Conservation (phyloP, 2,329 filamentous ascomycete species). For the Colletotrichum tropicicola region DNA sequence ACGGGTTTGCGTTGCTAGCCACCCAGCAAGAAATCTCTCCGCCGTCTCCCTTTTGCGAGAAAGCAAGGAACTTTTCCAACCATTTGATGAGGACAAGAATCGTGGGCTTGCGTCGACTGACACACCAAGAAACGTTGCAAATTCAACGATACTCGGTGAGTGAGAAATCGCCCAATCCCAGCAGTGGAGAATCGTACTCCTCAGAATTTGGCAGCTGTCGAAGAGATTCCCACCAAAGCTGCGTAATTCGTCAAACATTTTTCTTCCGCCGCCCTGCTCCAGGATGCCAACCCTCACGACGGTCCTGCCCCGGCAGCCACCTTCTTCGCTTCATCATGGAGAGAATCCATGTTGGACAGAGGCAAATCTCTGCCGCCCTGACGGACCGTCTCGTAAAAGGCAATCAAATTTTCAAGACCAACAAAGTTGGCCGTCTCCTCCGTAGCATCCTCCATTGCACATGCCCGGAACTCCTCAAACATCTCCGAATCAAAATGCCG, state of each 20-base stretch:
- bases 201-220: not conserved
- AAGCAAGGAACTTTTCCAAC: slow-evolving; percentile 29
- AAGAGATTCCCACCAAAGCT: slow-evolving; percentile 5
- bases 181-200: not conserved
- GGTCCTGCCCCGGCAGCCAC: not conserved
- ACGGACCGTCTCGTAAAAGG: slow-evolving; percentile 61
- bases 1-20: not conserved
- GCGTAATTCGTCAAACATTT: slow-evolving; percentile 20
- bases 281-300: not conserved
- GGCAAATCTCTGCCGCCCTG: not conserved
- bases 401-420: slow-evolving; percentile 70
- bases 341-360: slow-evolving; percentile 3
- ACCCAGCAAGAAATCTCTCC: not conserved
- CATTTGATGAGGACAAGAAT: slow-evolving; percentile 8
- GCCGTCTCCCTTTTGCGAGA: not conserved
- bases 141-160: slow-evolving; percentile 1
- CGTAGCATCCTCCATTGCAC: slow-evolving; percentile 71
- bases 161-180: slow-evolving; percentile 1
- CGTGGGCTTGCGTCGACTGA: not conserved
- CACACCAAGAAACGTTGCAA: slow-evolving; percentile 15
- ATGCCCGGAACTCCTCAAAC: slow-evolving; percentile 77
- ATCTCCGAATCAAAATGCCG: slow-evolving; percentile 79
- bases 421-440: slow-evolving; percentile 52
- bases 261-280: not conserved
- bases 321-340: slow-evolving; percentile 16